These are phyloP conservation scores for Paraglomus occultum DNA, from an alignment of 192 early-diverging fungal species.

Conservation along the genomic window DNA sequence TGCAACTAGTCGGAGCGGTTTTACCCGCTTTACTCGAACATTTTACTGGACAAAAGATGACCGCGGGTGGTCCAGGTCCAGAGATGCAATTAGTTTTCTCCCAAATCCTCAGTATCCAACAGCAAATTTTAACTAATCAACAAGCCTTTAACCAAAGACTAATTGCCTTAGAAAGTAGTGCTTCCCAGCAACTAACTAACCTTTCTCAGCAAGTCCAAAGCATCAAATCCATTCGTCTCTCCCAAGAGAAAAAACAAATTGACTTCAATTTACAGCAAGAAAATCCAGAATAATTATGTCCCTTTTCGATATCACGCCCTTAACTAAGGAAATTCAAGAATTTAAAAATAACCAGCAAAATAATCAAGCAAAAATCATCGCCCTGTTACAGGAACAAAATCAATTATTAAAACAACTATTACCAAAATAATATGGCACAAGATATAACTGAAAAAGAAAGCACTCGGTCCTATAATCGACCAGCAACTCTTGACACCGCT, in stretches of 20 bases:
- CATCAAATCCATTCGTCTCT: slow-evolving; percentile 10
- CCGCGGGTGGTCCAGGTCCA: neutral
- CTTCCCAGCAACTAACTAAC: neutral
- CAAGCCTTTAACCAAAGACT: neutral
- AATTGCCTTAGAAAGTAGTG: neutral
- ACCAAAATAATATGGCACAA: slow-evolving; percentile 14
- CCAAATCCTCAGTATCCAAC: neutral
- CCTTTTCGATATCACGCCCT: slow-evolving; percentile 1
- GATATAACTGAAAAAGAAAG: neutral
- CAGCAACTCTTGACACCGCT: neutral
- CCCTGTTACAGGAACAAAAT: slow-evolving; percentile 13
- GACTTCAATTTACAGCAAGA: slow-evolving; percentile 2
- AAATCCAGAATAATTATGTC: neutral
- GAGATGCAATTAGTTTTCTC: slow-evolving; percentile 8
- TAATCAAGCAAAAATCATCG: no score
- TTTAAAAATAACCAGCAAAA: neutral
- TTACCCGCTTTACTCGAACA: neutral
- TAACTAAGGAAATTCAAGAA: slow-evolving; percentile 5
- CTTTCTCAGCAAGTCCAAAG: slow-evolving; percentile 6
- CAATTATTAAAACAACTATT: slow-evolving; percentile 7
- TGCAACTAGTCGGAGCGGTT: neutral
- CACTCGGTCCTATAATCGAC: neutral
- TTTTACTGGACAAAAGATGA: slow-evolving; percentile 7
- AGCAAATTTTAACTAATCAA: neutral
- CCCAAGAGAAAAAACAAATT: slow-evolving; percentile 6